Percentiles rank a stretch among this genome's conserved stretches.
Evolutionary conservation across 495 filamentous ascomycete genomes (phyloP).

Genomic region (Chlorociboria aeruginascens): DNA sequence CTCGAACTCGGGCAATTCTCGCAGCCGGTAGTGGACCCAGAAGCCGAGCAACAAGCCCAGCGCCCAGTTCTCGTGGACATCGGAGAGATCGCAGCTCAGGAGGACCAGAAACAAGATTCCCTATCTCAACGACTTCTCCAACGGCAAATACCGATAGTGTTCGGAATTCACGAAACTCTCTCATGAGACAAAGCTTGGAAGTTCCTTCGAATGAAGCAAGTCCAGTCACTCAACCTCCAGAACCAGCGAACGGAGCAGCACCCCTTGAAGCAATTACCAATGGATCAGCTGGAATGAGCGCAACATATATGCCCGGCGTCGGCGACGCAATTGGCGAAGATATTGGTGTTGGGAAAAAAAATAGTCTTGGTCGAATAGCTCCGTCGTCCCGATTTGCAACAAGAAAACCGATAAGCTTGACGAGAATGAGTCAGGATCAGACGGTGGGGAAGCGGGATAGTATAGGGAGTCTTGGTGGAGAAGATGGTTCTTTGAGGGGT

Average conservation of each 20-base stretch:
- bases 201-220: slow-evolving; percentile 34
- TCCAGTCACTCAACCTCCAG: slow-evolving; percentile 20
- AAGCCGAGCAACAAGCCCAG: slow-evolving; percentile 63
- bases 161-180: slow-evolving; percentile 17
- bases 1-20: slow-evolving; percentile 72
- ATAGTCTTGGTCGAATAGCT: slow-evolving; percentile 36
- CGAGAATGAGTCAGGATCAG: slow-evolving; percentile 25
- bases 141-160: slow-evolving; percentile 38
- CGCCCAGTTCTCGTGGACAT: slow-evolving; percentile 51
- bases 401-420: slow-evolving; percentile 19
- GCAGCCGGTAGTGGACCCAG: slow-evolving; percentile 40
- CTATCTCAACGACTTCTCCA: slow-evolving; percentile 61
- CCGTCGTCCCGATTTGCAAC: slow-evolving; percentile 21
- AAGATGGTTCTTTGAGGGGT: slow-evolving; percentile 32
- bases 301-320: slow-evolving; percentile 16
- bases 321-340: slow-evolving; percentile 24
- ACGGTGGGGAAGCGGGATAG: slow-evolving; percentile 30
- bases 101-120: slow-evolving; percentile 72
- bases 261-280: slow-evolving; percentile 25
- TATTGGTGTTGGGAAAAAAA: slow-evolving; percentile 29
- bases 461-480: slow-evolving; percentile 20
- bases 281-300: slow-evolving; percentile 16
- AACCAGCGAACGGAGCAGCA: slow-evolving; percentile 9
- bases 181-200: slow-evolving; percentile 44
- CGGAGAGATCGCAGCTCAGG: slow-evolving; percentile 76